These are phyloP conservation scores for Epichloe gansuensis DNA, from an alignment of 2,329 filamentous ascomycete species.

Conservation along the genomic window DNA sequence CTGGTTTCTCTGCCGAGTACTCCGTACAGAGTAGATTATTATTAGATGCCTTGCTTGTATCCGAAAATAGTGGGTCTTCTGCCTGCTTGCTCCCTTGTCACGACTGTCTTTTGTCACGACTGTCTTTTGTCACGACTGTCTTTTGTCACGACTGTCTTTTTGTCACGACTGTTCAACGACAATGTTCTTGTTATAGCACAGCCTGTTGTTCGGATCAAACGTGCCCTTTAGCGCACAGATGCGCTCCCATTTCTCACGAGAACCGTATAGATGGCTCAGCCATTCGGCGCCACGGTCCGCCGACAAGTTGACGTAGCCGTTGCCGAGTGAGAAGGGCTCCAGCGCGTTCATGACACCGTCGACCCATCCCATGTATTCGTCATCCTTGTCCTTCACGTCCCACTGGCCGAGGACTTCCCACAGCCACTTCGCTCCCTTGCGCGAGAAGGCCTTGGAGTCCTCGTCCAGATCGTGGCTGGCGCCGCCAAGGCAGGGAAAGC, in stretches of 20 bases:
- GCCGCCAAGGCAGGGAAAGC: background rate
- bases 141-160: too few relatives aligned
- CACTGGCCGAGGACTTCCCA: background rate
- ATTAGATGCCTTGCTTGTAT: too few relatives aligned
- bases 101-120: too few relatives aligned
- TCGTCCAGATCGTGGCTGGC: background rate
- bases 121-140: too few relatives aligned
- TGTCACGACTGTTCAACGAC: slow-evolving; percentile 13
- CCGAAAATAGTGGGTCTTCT: too few relatives aligned
- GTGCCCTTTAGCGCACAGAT: background rate
- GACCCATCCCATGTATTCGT: background rate
- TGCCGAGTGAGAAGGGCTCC: background rate
- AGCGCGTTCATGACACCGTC: background rate
- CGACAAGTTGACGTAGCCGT: background rate
- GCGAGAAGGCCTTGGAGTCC: background rate
- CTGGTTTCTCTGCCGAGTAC: too few relatives aligned
- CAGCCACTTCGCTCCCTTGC: background rate
- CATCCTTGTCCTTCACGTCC: background rate
- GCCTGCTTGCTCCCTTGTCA: too few relatives aligned
- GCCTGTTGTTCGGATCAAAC: background rate
- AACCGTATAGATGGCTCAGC: slow-evolving; percentile 2
- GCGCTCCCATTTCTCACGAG: background rate
- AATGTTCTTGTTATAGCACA: background rate
- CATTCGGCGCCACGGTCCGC: background rate
- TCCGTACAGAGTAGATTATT: too few relatives aligned